Percentiles rank a stretch among this genome's conserved stretches.
Conservation (phyloP, 345 rosid species). For the Odontarrhena argentea region DNA sequence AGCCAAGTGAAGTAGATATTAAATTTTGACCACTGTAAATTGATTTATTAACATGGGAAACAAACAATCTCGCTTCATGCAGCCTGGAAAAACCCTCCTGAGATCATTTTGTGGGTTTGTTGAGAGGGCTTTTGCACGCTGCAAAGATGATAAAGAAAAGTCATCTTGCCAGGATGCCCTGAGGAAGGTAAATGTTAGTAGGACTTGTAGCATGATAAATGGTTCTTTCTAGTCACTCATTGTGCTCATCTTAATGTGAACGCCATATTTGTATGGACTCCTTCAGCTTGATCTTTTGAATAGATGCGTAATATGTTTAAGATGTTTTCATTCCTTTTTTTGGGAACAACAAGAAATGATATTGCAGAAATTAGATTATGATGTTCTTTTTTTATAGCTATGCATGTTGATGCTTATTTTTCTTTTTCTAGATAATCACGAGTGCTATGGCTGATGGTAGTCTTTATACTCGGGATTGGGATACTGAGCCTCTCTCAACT, state of each 20-base stretch:
- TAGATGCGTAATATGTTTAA: constrained; percentile 22
- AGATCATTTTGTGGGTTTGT: constrained; percentile 80
- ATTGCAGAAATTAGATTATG: not conserved
- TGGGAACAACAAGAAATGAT: constrained; percentile 7
- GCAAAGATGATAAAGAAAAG: constrained; percentile 73
- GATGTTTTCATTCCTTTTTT: constrained; percentile 17
- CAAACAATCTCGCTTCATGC: constrained; percentile 37
- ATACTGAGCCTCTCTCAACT: constrained; percentile 75
- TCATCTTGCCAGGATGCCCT: constrained; percentile 70
- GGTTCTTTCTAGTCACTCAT: constrained; percentile 3
- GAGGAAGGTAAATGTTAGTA: constrained; percentile 60
- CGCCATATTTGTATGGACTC: constrained; percentile 20
- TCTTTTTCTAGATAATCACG: constrained; percentile 60
- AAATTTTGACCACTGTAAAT: constrained; percentile 1
- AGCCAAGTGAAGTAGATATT: constrained; percentile 32
- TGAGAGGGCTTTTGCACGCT: constrained; percentile 84
- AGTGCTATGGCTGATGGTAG: constrained; percentile 73
- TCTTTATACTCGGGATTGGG: constrained; percentile 77
- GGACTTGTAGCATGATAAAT: constrained; percentile 27
- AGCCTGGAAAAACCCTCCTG: constrained; percentile 73
- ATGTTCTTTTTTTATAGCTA: constrained; percentile 1
- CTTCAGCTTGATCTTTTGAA: constrained; percentile 9
- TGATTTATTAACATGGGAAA: constrained; percentile 18
- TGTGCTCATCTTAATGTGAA: constrained; percentile 12
- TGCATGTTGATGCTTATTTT: constrained; percentile 31